Evolutionary conservation across 768 basidiomycete genomes (phyloP).

Genomic region (Kwoniella botswanensis): DNA sequence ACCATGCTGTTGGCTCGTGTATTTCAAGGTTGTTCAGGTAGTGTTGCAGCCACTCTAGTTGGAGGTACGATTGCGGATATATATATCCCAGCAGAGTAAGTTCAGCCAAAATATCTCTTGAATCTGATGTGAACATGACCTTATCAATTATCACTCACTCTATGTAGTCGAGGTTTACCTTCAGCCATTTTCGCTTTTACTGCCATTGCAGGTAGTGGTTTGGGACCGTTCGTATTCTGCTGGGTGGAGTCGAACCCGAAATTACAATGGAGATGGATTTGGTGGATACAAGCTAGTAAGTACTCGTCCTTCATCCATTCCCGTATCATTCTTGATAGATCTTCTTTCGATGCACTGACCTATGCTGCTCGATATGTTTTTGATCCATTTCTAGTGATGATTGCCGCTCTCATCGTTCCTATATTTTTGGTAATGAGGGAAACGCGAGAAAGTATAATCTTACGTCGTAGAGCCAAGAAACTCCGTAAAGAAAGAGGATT

Average conservation of each 20-base stretch:
- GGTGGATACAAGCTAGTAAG: slow-evolving; percentile 72
- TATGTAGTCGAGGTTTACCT: slow-evolving; percentile 70
- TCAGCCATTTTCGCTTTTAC: slow-evolving; percentile 74
- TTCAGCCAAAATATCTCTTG: background rate
- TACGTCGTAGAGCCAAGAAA: slow-evolving; percentile 69
- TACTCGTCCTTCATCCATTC: background rate
- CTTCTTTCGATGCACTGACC: background rate
- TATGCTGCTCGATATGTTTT: background rate
- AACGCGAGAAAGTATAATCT: slow-evolving; percentile 72
- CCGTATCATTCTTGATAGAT: too few relatives aligned
- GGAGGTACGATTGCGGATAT: slow-evolving; percentile 60
- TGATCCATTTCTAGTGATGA: slow-evolving; percentile 57
- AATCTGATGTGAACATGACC: background rate
- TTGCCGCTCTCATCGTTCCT: slow-evolving; percentile 63
- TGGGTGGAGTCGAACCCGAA: slow-evolving; percentile 65
- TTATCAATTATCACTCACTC: background rate
- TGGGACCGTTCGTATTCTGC: slow-evolving; percentile 70
- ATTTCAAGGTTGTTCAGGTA: slow-evolving; percentile 55
- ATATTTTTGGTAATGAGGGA: slow-evolving; percentile 70
- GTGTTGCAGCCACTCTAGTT: slow-evolving; percentile 58
- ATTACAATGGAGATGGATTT: slow-evolving; percentile 80
- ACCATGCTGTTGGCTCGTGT: slow-evolving; percentile 57
- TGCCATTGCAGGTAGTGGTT: slow-evolving; percentile 67
- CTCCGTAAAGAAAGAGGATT: slow-evolving; percentile 72
- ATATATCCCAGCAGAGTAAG: slow-evolving; percentile 42